A percentile compares a stretch with the other conserved stretches of the same genome.
Conservation (phyloP, 805 yeast species). For the Candida bentonensis region DNA sequence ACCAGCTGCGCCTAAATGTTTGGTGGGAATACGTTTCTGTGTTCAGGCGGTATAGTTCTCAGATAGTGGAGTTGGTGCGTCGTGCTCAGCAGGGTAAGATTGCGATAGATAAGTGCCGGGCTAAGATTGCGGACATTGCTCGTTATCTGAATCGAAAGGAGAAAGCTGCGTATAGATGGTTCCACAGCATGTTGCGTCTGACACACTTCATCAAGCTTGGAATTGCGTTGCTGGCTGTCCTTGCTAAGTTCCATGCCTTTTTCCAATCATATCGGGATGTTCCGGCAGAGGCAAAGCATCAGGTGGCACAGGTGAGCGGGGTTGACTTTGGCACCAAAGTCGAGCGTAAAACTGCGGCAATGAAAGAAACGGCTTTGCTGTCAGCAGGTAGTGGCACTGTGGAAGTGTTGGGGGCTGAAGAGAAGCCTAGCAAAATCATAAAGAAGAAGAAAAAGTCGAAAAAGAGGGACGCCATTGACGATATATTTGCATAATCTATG, state of each 20-base stretch:
- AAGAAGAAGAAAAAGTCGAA: constrained; percentile 32
- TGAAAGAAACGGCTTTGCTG: too few species aligned
- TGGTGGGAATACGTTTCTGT: constrained; percentile 71
- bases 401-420: constrained; percentile 3
- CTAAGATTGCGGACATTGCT: constrained; percentile 17
- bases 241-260: constrained; percentile 30
- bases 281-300: not conserved
- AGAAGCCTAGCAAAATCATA: too few species aligned
- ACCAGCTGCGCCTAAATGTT: constrained; percentile 55
- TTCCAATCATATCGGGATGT: constrained; percentile 11
- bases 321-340: constrained; percentile 4
- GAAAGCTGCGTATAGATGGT: constrained; percentile 40
- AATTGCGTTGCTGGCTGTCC: constrained; percentile 44
- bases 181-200: constrained; percentile 52
- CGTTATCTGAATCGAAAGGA: constrained; percentile 21
- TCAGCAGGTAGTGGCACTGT: not conserved
- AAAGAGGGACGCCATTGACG: constrained; percentile 50
- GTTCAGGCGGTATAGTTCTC: constrained; percentile 34
- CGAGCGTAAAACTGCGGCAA: not conserved
- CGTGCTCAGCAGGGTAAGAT: not conserved
- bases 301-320: not conserved
- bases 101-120: constrained; percentile 3
- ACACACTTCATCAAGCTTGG: constrained; percentile 73
- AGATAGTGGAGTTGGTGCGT: constrained; percentile 11
- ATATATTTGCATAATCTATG: constrained; percentile 46